A percentile compares a stretch with the other conserved stretches of the same genome.
These are phyloP conservation scores for Rugonectria rugulosa DNA, from an alignment of 2,329 filamentous ascomycete species.

Conservation along the genomic window DNA sequence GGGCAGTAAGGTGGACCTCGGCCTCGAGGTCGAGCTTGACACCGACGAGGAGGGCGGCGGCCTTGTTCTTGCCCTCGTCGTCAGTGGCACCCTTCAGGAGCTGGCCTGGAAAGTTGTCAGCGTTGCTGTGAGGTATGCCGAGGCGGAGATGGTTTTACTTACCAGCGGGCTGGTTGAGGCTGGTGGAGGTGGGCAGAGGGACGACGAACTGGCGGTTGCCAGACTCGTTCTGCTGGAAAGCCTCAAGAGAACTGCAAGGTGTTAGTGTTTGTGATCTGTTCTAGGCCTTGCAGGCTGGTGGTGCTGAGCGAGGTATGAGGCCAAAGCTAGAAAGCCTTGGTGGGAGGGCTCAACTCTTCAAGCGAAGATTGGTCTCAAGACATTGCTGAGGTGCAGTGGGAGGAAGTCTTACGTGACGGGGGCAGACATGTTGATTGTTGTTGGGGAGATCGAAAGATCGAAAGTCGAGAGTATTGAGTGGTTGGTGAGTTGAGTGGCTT, in stretches of 20 bases:
- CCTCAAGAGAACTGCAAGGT: constrained; percentile 30
- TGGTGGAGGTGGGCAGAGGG: constrained; percentile 43
- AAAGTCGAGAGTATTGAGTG: constrained; percentile 27
- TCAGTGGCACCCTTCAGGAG: constrained; percentile 65
- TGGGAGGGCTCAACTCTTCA: no score
- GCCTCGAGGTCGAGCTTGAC: constrained; percentile 71
- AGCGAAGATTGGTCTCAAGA: no score
- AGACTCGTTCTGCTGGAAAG: constrained; percentile 24
- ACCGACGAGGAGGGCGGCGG: constrained; percentile 65
- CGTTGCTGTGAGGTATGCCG: neutral
- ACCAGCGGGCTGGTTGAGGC: constrained; percentile 45
- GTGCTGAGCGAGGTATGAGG: no score
- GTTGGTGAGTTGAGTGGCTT: constrained; percentile 35
- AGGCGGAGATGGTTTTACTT: constrained; percentile 35
- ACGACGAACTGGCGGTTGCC: constrained; percentile 33
- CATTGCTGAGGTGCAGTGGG: neutral
- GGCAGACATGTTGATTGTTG: constrained; percentile 38
- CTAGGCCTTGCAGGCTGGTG: neutral
- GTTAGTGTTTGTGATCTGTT: constrained; percentile 17
- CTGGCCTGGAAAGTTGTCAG: constrained; percentile 48
- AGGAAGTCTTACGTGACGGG: constrained; percentile 34
- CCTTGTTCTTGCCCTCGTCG: constrained; percentile 64
- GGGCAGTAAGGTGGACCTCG: constrained; percentile 67
- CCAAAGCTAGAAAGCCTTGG: no score
- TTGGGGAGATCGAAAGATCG: constrained; percentile 20